phyloP scores from a whole-genome alignment of 2,329 filamentous ascomycete genomes.

The Colletotrichum higginsianum region DNA sequence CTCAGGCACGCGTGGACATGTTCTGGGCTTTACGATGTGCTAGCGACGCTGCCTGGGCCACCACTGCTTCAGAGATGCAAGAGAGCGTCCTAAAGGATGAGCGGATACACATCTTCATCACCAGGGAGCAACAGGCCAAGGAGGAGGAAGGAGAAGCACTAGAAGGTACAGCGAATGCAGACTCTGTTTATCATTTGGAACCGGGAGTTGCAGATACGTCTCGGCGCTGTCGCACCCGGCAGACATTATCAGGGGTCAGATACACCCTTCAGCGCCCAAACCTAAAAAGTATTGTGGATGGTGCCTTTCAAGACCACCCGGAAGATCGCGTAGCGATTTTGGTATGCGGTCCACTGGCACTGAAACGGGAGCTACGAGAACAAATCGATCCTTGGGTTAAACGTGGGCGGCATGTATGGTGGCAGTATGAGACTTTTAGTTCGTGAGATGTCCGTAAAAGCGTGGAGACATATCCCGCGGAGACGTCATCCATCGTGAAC shows the following conservation, averaged over 20 bases:
- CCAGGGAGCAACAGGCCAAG: background rate
- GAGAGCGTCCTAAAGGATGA: background rate
- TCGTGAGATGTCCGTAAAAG: background rate
- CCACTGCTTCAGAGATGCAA: too few species aligned
- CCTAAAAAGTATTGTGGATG: background rate
- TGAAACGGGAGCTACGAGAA: background rate
- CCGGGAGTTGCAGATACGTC: too few species aligned
- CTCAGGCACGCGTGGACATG: background rate
- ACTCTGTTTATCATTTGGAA: too few species aligned
- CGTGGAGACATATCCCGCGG: too few species aligned
- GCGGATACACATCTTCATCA: background rate
- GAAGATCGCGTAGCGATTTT: background rate
- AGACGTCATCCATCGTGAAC: too few species aligned
- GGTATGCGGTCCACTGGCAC: background rate
- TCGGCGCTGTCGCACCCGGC: too few species aligned
- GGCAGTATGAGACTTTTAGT: background rate
- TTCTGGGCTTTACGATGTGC: background rate
- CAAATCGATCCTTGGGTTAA: background rate
- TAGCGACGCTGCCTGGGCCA: too few species aligned
- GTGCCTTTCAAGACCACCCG: background rate
- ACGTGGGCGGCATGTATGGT: background rate
- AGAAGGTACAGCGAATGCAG: background rate
- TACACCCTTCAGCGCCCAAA: background rate
- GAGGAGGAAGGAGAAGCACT: background rate
- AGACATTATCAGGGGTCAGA: background rate